Base-by-base conservation (phyloP, 164 flowering plant species). In the Protea cynaroides region DNA sequence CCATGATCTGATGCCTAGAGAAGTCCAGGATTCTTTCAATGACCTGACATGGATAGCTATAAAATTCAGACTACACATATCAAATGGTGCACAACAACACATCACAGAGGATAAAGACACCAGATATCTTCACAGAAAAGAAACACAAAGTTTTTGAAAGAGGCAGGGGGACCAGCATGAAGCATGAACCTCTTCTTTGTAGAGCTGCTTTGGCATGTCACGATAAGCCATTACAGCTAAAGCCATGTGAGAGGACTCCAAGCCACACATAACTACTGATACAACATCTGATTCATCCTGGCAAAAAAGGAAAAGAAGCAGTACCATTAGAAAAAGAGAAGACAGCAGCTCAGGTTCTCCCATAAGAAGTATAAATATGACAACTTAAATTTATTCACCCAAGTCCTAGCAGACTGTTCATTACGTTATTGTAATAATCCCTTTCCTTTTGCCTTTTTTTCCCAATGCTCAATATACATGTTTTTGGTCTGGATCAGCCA, bases 11-110 rank as follows among this genome's bases (percentile, higher is more conserved):
- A 75, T 81, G 96, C 76, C 89, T 82, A 59, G 92, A 81, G 79
- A 90, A 90, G 81, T 95, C 99, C 67, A 95, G 71, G 69, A 95
- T 84, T 80, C 99, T 86, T 67, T 95, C 99, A 83, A 92, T 92
- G 58, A 82, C 76, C 99, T 95, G 80, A 56, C 29, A 65, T 3
- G 0, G 37, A 62, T 18, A 66, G 63, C 19, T 40, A 68, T 7
- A 21, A 34, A 44, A 38, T 61, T 29, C 44, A 52, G 25, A 58
- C 47, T 63, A 18, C 21, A 29, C 19, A 59, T 25, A 22, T 18
- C 14, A 37, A 54, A 29, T 8, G 53, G 53, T 6, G 23, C 34
- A 29, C 22, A 56, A 22, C 18, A 37, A 2, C 23, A 14, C 23
- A 62, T 34, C 21, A 68, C 47, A 53, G 19, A 29, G 37, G n/a